Conservation (phyloP, 2,329 filamentous ascomycete genomes). For the Ophiobolus disseminans region DNA sequence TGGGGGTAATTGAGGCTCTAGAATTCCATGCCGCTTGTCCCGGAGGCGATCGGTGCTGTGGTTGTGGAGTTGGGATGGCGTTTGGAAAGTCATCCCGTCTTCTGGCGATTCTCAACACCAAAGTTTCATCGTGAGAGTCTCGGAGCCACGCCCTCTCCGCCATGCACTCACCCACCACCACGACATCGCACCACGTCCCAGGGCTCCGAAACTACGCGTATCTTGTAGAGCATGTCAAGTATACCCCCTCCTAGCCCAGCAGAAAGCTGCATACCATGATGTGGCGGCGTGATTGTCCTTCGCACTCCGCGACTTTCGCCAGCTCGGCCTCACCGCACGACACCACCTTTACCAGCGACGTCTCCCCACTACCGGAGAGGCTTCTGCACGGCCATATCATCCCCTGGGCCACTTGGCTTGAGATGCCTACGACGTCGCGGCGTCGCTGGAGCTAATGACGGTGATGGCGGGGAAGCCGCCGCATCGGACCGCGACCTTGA, state of each 20-base stretch:
- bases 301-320: background rate
- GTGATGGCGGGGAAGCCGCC: background rate
- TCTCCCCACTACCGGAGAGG: background rate
- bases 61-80: conserved; percentile 2
- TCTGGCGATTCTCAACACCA: conserved; percentile 13
- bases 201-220: background rate
- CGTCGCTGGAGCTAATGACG: background rate
- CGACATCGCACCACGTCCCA: conserved; percentile 1
- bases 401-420: background rate
- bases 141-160: background rate
- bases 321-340: conserved; percentile 1
- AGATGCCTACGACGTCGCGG: background rate
- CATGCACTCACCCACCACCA: background rate
- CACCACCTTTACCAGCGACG: background rate
- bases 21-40: background rate
- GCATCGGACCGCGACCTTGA: background rate
- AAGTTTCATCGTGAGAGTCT: conserved; percentile 5
- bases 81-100: background rate
- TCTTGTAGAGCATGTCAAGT: conserved; percentile 4
- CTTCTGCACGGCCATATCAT: background rate
- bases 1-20: background rate
- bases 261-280: too few species aligned
- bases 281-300: background rate
- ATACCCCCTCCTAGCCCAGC: too few species aligned
- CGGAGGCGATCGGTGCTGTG: background rate